Evolutionary conservation across 1,139 yeast species (phyloP).

Genomic region (Yamadazyma friedrichii): DNA sequence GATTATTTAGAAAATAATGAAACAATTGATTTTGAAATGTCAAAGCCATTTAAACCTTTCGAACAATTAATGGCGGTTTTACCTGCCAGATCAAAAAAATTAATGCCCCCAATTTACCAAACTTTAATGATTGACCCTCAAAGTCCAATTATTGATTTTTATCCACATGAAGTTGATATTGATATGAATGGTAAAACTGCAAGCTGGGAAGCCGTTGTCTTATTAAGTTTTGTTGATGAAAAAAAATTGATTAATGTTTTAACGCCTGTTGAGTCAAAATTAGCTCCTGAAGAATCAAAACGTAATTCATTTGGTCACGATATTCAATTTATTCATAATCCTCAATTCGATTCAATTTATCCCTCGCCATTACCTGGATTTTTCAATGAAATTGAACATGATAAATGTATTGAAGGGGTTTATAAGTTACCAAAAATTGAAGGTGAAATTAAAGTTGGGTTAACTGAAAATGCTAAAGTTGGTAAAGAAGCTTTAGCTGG

Average conservation of each 20-base stretch:
- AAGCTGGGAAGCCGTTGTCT: constrained; percentile 98
- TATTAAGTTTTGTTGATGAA: constrained; percentile 89
- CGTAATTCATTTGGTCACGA: constrained; percentile 78
- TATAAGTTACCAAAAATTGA: constrained; percentile 53
- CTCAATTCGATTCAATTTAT: constrained; percentile 69
- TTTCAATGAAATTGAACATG: constrained; percentile 74
- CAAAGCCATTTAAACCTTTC: constrained; percentile 85
- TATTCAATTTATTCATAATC: constrained; percentile 67
- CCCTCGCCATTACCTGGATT: constrained; percentile 79
- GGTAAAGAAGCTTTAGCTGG: constrained; percentile 82
- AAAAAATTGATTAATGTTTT: constrained; percentile 69
- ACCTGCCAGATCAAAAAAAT: constrained; percentile 83
- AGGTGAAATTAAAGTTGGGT: constrained; percentile 53
- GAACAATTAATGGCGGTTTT: constrained; percentile 98
- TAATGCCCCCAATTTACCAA: constrained; percentile 79
- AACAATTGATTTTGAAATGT: constrained; percentile 61
- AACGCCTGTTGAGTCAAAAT: constrained; percentile 56
- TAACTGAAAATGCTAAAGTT: constrained; percentile 63
- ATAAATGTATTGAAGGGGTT: constrained; percentile 66
- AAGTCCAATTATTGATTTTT: constrained; percentile 88
- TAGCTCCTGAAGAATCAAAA: constrained; percentile 65
- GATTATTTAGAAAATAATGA: constrained; percentile 39
- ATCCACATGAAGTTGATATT: constrained; percentile 84
- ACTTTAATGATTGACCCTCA: constrained; percentile 83
- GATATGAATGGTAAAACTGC: constrained; percentile 95